These are phyloP conservation scores for Ophiostoma australiae DNA, from an alignment of 2,329 filamentous ascomycete species.

Conservation along the genomic window DNA sequence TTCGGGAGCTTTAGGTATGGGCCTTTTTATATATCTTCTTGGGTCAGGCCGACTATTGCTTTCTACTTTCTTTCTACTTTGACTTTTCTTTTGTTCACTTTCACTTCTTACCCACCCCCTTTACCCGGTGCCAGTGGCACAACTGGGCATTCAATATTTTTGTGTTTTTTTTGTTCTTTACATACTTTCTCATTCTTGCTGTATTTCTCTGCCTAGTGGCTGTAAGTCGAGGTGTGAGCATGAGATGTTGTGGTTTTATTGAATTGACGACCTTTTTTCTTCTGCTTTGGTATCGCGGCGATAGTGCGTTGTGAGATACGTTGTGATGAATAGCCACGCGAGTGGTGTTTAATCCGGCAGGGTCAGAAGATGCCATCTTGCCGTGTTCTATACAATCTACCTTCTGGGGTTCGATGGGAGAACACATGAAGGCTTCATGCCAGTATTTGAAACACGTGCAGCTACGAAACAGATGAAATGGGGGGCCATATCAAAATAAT, in stretches of 20 bases:
- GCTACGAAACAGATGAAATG: not conserved
- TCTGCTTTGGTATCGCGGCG: not conserved
- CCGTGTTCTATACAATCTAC: not conserved
- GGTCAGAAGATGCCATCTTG: not conserved
- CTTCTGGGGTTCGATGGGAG: not conserved
- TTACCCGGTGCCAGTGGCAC: conserved; percentile 13
- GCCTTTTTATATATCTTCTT: conserved; percentile 10
- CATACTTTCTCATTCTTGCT: not conserved
- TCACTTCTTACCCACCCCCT: conserved; percentile 8
- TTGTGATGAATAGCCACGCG: not conserved
- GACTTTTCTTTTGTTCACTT: conserved; percentile 7
- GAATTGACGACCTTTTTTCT: conserved; percentile 12
- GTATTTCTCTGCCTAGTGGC: not conserved
- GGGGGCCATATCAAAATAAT: not conserved
- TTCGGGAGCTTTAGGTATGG: conserved; percentile 5
- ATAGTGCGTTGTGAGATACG: not conserved
- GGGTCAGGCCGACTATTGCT: not conserved
- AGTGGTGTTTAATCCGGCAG: too few species aligned
- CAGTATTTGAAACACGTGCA: not conserved
- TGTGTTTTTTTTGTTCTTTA: not conserved
- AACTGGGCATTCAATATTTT: conserved; percentile 2
- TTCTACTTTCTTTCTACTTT: not conserved
- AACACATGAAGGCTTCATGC: not conserved
- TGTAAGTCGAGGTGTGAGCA: not conserved
- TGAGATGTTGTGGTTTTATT: conserved; percentile 9